These are phyloP conservation scores for Botrytis aclada DNA, from an alignment of 2,329 filamentous ascomycete species.

Conservation along the genomic window DNA sequence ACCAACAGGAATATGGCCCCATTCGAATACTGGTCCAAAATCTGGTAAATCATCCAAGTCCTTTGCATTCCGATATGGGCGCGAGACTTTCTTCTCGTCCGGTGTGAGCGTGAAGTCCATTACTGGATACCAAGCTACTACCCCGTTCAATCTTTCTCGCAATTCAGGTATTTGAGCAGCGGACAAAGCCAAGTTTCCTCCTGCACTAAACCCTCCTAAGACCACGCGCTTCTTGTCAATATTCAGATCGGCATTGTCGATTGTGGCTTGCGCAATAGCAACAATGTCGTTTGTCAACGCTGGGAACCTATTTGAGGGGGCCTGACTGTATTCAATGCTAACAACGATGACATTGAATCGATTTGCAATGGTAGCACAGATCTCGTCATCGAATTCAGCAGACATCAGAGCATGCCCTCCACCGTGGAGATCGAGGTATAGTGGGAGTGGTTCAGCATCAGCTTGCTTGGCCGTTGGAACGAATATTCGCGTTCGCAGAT, in stretches of 20 bases:
- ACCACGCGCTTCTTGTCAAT: slow-evolving; percentile 45
- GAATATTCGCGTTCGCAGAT: slow-evolving; percentile 40
- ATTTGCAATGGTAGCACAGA: slow-evolving; percentile 45
- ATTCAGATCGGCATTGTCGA: slow-evolving; percentile 45
- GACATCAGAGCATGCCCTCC: slow-evolving; percentile 48
- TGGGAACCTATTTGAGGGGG: slow-evolving; percentile 47
- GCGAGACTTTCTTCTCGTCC: slow-evolving; percentile 34
- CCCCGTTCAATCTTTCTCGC: slow-evolving; percentile 37
- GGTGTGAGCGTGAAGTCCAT: slow-evolving; percentile 41
- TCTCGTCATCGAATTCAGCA: slow-evolving; percentile 46
- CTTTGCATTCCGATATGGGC: slow-evolving; percentile 37
- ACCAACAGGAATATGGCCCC: slow-evolving; percentile 29
- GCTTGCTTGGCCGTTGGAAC: slow-evolving; percentile 41
- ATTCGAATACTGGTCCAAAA: slow-evolving; percentile 28
- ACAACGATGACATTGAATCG: slow-evolving; percentile 45
- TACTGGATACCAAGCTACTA: slow-evolving; percentile 46
- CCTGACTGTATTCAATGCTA: slow-evolving; percentile 49
- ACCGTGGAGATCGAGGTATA: slow-evolving; percentile 51
- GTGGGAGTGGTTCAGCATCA: slow-evolving; percentile 39
- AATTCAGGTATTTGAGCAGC: slow-evolving; percentile 43
- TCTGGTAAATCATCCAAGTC: slow-evolving; percentile 24
- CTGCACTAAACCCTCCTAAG: slow-evolving; percentile 50
- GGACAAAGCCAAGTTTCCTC: slow-evolving; percentile 48
- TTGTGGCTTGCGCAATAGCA: slow-evolving; percentile 43
- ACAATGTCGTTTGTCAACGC: slow-evolving; percentile 45